Evolutionary conservation across 768 basidiomycete species (phyloP).

Genomic region (Kwoniella sp.): DNA sequence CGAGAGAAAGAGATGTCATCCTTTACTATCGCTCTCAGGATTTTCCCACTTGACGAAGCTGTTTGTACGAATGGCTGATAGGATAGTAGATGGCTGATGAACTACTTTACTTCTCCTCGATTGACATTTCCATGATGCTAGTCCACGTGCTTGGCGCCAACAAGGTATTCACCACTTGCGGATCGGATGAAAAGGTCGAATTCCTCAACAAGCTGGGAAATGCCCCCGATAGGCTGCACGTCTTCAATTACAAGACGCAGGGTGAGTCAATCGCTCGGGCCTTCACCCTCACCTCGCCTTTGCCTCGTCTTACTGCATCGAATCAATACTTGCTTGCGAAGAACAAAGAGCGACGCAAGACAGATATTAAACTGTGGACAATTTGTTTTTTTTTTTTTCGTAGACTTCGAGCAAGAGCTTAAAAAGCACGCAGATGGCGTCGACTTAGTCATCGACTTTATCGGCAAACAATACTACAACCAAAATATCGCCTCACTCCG

Average conservation of each 20-base stretch:
- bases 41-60: too few species aligned
- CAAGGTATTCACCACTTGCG: conserved; percentile 80
- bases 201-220: conserved; percentile 60
- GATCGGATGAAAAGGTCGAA: conserved; percentile 76
- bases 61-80: too few species aligned
- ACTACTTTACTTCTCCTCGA: too few species aligned
- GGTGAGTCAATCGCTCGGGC: conserved; percentile 20
- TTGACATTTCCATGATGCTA: too few species aligned
- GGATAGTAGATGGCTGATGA: too few species aligned
- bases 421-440: conserved; percentile 71
- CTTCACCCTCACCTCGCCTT: too few species aligned
- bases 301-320: too few species aligned
- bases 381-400: not conserved
- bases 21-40: too few species aligned
- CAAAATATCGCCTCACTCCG: conserved; percentile 46
- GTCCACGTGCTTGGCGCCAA: conserved; percentile 45
- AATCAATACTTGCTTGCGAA: too few species aligned
- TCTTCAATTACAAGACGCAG: conserved; percentile 76
- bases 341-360: too few species aligned
- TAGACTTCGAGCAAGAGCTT: conserved; percentile 72
- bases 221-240: conserved; percentile 58
- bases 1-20: too few species aligned
- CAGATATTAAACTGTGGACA: too few species aligned
- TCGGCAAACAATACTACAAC: conserved; percentile 52
- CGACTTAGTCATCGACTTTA: conserved; percentile 79